Evolutionary conservation across 2,329 filamentous ascomycete genomes (phyloP).

Genomic region (Fragosphaeria purpurea): DNA sequence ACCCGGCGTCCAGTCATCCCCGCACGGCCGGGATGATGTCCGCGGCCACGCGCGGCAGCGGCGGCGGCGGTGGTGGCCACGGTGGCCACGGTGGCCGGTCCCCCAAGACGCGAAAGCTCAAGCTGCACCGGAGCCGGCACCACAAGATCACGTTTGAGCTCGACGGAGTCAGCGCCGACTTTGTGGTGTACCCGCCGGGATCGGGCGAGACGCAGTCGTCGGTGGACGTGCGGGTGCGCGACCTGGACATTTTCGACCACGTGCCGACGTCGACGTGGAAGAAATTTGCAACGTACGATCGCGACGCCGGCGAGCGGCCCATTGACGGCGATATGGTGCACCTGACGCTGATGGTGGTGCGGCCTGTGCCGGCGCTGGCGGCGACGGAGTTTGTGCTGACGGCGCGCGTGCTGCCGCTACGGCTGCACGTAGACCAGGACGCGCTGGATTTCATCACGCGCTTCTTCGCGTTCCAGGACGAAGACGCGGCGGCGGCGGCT

Average conservation of each 20-base stretch:
- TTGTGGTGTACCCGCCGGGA: constrained; percentile 68
- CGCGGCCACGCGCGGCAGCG: constrained; percentile 35
- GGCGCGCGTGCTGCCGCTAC: constrained; percentile 68
- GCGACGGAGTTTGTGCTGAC: constrained; percentile 84
- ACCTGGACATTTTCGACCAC: constrained; percentile 88
- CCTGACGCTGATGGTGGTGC: constrained; percentile 77
- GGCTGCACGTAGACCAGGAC: constrained; percentile 93
- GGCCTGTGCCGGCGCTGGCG: constrained; percentile 70
- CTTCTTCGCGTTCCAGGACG: constrained; percentile 97
- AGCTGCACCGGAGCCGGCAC: constrained; percentile 71
- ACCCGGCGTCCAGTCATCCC: too few relatives aligned
- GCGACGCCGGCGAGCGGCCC: constrained; percentile 77
- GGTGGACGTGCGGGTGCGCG: constrained; percentile 69
- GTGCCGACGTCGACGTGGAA: constrained; percentile 95
- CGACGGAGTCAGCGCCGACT: constrained; percentile 67
- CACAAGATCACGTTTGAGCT: constrained; percentile 97
- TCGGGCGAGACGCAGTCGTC: constrained; percentile 79
- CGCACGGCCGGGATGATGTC: too few relatives aligned
- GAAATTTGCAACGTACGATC: constrained; percentile 92
- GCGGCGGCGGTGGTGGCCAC: neutral
- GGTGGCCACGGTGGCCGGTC: neutral
- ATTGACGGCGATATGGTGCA: constrained; percentile 84
- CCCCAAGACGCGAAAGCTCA: constrained; percentile 45
- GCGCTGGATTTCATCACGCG: constrained; percentile 93
- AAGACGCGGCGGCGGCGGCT: constrained; percentile 28